Conservation (phyloP, 2,329 filamentous ascomycete species). For the Venturia carpophila region DNA sequence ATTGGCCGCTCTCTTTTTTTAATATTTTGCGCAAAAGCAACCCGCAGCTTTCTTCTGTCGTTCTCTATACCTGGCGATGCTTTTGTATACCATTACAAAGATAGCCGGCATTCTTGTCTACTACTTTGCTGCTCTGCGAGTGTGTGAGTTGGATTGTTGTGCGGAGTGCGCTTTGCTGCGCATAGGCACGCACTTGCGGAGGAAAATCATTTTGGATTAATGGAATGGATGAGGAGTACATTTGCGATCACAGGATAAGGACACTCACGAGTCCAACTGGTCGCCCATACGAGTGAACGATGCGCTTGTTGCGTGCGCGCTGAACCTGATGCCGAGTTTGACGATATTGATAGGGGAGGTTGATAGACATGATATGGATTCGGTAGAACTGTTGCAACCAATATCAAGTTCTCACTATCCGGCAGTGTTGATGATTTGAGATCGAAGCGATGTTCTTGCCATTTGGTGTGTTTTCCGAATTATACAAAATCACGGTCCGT, state of each 20-base stretch:
- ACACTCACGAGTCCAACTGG: neutral
- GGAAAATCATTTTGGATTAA: neutral
- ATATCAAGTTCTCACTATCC: neutral
- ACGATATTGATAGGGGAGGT: neutral
- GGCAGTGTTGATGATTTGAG: neutral
- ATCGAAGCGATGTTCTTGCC: neutral
- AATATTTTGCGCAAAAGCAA: slow-evolving; percentile 8
- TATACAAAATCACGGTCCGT: too few relatives aligned
- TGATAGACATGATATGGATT: neutral
- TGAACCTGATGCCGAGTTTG: neutral
- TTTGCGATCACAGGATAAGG: slow-evolving; percentile 3
- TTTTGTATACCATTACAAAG: neutral
- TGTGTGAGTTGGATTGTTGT: slow-evolving; percentile 3
- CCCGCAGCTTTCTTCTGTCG: neutral
- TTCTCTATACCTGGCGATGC: neutral
- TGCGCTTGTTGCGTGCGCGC: neutral
- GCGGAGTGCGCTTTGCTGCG: neutral
- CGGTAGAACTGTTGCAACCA: neutral
- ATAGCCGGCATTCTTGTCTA: neutral
- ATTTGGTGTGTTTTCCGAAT: neutral
- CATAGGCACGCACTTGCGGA: neutral
- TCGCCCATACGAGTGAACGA: slow-evolving; percentile 3
- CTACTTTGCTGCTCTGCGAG: slow-evolving; percentile 8
- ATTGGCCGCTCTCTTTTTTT: neutral
- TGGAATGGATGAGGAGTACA: slow-evolving; percentile 6